Evolutionary conservation across 257 asterid genomes (phyloP), one percentile per base, ranked within the genome.

Genomic region (Lithospermum erythrorhizon): DNA sequence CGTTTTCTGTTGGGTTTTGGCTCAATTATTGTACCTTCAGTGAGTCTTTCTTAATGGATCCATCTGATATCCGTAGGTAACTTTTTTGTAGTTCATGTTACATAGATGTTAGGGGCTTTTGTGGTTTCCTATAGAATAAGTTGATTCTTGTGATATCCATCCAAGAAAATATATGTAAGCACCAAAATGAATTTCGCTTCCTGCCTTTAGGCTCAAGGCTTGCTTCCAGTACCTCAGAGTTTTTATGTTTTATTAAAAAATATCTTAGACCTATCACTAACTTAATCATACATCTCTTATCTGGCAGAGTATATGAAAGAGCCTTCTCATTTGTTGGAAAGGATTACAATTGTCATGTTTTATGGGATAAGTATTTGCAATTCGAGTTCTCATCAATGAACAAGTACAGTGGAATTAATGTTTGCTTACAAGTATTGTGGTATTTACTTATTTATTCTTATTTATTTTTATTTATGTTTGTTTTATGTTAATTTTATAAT

Each of bases 351-450:
- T 83, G 87, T 73, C 95, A 85, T 69, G 80, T 70, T 59, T 67
- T 90, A 49, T 90, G 98, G 98, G 95, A 85, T 78, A 82, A 73
- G 68, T 90, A 90, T 83, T 67, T 90, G 78, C 79, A 79, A 70
- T 87, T 77, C 79, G 96, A 87, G 72, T 82, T 76, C 65, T 68
- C 65, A n/a, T n/a, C n/a, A n/a, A n/a, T n/a, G n/a, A n/a, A n/a
- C n/a, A n/a, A n/a, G n/a, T n/a, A n/a, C n/a, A n/a, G n/a, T n/a
- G n/a, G n/a, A n/a, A n/a, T n/a, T n/a, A n/a, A n/a, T n/a, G n/a
- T n/a, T n/a, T n/a, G n/a, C n/a, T n/a, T n/a, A n/a, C n/a, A n/a
- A n/a, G n/a, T n/a, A n/a, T n/a, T n/a, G n/a, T n/a, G n/a, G n/a
- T n/a, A n/a, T n/a, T n/a, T n/a, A n/a, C n/a, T n/a, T n/a, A n/a